These are phyloP conservation scores for Sarcodon aspratus DNA, from an alignment of 768 basidiomycete genomes.

Conservation along the genomic window DNA sequence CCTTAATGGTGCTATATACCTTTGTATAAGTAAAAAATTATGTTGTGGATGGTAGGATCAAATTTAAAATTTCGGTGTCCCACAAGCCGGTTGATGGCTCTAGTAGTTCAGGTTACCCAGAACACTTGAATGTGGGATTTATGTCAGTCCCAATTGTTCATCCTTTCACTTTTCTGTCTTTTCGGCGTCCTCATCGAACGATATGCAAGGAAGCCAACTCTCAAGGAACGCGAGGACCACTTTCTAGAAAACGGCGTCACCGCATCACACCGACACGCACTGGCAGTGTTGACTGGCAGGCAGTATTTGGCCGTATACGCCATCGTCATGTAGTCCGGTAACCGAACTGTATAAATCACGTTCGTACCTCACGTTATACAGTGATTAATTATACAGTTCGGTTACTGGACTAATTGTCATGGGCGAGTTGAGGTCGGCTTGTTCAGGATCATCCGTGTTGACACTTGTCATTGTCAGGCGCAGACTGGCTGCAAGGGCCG, in stretches of 20 bases:
- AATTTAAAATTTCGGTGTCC: too few species aligned
- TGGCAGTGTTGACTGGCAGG: constrained; percentile 20
- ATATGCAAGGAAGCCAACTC: constrained; percentile 6
- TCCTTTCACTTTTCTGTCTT: constrained; percentile 10
- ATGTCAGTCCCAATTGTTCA: constrained; percentile 17
- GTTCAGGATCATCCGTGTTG: constrained; percentile 2
- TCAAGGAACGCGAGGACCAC: constrained; percentile 1
- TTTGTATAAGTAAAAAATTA: too few species aligned
- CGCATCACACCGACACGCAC: not conserved
- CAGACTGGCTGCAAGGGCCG: constrained; percentile 75
- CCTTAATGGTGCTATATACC: too few species aligned
- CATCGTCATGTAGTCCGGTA: too few species aligned
- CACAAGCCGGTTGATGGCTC: too few species aligned
- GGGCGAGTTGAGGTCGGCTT: constrained; percentile 30
- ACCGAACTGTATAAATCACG: too few species aligned
- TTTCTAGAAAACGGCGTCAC: constrained; percentile 1
- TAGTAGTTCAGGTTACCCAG: too few species aligned
- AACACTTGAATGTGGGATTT: constrained; percentile 6
- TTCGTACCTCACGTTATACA: too few species aligned
- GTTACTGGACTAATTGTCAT: too few species aligned
- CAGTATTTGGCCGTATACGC: constrained; percentile 61
- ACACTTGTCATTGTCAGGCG: constrained; percentile 27
- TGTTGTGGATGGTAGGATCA: too few species aligned
- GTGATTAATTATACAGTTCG: too few species aligned
- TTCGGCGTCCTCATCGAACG: constrained; percentile 10